Conservation (phyloP, 345 rosid genomes). For the Populus ilicifolia region DNA sequence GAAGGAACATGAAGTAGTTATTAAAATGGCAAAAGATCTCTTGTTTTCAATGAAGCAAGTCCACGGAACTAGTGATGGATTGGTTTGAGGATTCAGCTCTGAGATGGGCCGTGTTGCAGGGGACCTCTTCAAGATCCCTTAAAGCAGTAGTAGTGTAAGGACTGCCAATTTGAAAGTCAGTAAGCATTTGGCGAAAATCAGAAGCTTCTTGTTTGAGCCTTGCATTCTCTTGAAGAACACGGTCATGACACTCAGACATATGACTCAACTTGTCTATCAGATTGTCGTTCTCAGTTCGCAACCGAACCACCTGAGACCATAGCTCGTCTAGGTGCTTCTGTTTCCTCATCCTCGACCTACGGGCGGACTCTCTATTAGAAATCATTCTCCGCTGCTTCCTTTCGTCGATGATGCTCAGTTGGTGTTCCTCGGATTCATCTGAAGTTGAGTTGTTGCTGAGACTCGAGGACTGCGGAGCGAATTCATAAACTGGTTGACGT, state of each 20-base stretch:
- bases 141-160: slow-evolving; percentile 37
- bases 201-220: slow-evolving; percentile 79
- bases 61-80: slow-evolving; percentile 36
- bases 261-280: slow-evolving; percentile 68
- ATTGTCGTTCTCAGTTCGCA: slow-evolving; percentile 60
- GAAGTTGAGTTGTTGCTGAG: slow-evolving; percentile 76
- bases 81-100: slow-evolving; percentile 39
- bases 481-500: slow-evolving; percentile 34
- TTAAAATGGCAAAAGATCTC: slow-evolving; percentile 8
- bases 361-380: slow-evolving; percentile 93
- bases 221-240: slow-evolving; percentile 61
- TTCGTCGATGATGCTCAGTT: slow-evolving; percentile 58
- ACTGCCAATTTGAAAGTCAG: slow-evolving; percentile 44
- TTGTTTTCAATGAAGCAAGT: slow-evolving; percentile 38
- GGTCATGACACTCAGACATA: slow-evolving; percentile 56
- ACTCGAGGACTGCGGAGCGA: slow-evolving; percentile 37
- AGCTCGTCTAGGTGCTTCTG: slow-evolving; percentile 95
- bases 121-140: slow-evolving; percentile 50
- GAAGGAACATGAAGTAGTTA: slow-evolving; percentile 12
- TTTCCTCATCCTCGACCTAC: slow-evolving; percentile 94
- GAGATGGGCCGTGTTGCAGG: slow-evolving; percentile 44
- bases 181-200: slow-evolving; percentile 67
- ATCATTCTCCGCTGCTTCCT: slow-evolving; percentile 94
- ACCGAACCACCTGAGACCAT: slow-evolving; percentile 78
- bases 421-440: slow-evolving; percentile 71